Conservation (phyloP, 1,284 basidiomycete genomes). For the Cryptococcus sp. region DNA sequence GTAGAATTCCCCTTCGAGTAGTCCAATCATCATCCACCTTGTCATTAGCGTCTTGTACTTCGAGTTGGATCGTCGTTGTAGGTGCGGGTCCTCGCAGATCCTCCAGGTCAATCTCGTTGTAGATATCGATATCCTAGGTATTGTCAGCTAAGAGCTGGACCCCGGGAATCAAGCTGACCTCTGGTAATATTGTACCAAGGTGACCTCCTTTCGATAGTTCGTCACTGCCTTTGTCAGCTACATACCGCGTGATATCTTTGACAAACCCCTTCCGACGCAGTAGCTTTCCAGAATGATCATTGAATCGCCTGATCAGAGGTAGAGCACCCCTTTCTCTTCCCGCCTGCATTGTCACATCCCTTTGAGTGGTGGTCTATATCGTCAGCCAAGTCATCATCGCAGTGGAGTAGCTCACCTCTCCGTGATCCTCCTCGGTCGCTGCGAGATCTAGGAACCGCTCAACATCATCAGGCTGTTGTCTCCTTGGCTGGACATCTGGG, state of each 20-base stretch:
- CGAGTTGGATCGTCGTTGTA: constrained; percentile 66
- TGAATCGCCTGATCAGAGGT: constrained; percentile 93
- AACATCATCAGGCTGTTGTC: constrained; percentile 61
- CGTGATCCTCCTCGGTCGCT: constrained; percentile 88
- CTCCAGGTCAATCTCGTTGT: constrained; percentile 75
- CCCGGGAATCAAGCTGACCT: constrained; percentile 5
- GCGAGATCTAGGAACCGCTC: constrained; percentile 79
- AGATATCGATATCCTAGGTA: constrained; percentile 39
- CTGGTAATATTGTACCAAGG: constrained; percentile 9
- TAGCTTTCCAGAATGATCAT: constrained; percentile 89
- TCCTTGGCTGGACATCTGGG: constrained; percentile 73
- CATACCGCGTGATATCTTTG: constrained; percentile 8
- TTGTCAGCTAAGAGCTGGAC: neutral
- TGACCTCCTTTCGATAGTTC: constrained; percentile 3
- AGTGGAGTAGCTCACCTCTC: constrained; percentile 56
- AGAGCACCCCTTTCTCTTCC: constrained; percentile 80
- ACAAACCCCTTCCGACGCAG: constrained; percentile 53
- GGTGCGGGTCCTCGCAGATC: constrained; percentile 70
- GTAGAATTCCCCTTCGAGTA: constrained; percentile 24
- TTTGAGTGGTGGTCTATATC: constrained; percentile 70
- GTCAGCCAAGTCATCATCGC: neutral
- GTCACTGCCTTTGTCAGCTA: constrained; percentile 28
- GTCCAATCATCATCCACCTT: constrained; percentile 18
- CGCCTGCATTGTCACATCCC: constrained; percentile 92
- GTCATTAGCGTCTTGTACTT: constrained; percentile 55